Base-by-base conservation (phyloP, 2,329 filamentous ascomycete genomes). In the Aspergillus uvarum region DNA sequence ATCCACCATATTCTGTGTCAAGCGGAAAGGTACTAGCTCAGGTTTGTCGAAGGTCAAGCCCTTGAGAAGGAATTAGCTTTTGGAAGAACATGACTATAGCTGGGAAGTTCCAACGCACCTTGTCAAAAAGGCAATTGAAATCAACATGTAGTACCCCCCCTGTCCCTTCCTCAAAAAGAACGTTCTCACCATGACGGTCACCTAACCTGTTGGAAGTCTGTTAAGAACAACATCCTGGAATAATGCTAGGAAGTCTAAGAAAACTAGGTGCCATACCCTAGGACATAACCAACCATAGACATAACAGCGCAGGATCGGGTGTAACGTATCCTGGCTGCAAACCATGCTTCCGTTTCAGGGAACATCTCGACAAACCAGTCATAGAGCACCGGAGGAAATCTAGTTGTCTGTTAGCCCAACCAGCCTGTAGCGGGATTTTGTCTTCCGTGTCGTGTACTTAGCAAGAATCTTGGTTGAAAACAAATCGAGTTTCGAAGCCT, bases 51-150 rank as follows among this genome's bases (percentile, higher is more conserved):
- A 98, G 0, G 93, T 97, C 47, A 94, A 85, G 1, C 95, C 95
- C 73, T 77, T 6, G 38, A 48, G 19, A 48, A 72, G 26, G 8
- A 35, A 50, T 67, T 14, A 68, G 60, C 26, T 29, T 29, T 32
- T 47, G 5, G 48, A 21, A n/a, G 51, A 12, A 24, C 5, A 35
- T 48, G 12, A 8, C 8, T 35, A 10, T 35, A 21, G 10, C 19
- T 16, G 6, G 16, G 22, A 47, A 11, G 29, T 8, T 32, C 47
- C 11, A 29, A 47, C 62, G 51, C 63, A 77, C 76, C 68, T 99
- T 99, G 80, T 99, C 96, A 74, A 99, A 99, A 4, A 99, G 87
- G 76, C 96, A 99, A 79, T 99, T 99, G 83, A 99, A 99, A 78
- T 99, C 95, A 50, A 99, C 96, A 76, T 99, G 95, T 76, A 99